Evolutionary conservation across 345 rosid species (phyloP).

Genomic region (Brassica nigra): DNA sequence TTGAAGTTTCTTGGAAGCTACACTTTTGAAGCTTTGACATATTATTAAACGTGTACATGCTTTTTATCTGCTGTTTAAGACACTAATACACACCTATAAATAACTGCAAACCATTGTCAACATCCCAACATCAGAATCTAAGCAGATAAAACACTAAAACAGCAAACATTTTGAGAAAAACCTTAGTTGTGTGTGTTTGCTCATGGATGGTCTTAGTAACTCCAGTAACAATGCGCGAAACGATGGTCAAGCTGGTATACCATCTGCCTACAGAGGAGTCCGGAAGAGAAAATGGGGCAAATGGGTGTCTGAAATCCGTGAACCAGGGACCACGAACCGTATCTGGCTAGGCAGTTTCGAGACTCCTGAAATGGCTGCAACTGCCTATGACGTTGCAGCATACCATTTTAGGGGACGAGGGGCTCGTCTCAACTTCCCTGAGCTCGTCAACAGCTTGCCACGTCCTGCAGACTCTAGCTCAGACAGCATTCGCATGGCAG

Average conservation of each 20-base stretch:
- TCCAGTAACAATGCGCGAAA: background rate
- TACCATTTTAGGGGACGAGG: slow-evolving; percentile 68
- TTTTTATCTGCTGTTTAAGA: slow-evolving; percentile 34
- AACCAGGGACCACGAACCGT: slow-evolving; percentile 79
- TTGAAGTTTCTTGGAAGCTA: slow-evolving; percentile 20
- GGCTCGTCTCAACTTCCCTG: slow-evolving; percentile 85
- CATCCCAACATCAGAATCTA: slow-evolving; percentile 30
- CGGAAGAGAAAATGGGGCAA: slow-evolving; percentile 94
- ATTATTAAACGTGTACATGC: slow-evolving; percentile 25
- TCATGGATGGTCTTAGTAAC: slow-evolving; percentile 33
- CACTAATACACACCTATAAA: slow-evolving; percentile 35
- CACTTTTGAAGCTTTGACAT: background rate
- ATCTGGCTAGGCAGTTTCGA: slow-evolving; percentile 94
- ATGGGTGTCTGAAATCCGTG: slow-evolving; percentile 95
- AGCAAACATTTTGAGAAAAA: background rate
- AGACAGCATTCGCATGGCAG: slow-evolving; percentile 72
- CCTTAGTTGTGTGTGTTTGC: background rate
- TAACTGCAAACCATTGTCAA: slow-evolving; percentile 4
- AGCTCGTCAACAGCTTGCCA: slow-evolving; percentile 55
- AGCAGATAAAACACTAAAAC: background rate
- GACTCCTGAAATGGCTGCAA: slow-evolving; percentile 91
- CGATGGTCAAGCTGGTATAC: slow-evolving; percentile 24
- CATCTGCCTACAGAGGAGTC: slow-evolving; percentile 66
- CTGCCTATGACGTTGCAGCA: slow-evolving; percentile 90
- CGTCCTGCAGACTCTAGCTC: slow-evolving; percentile 62